Percentiles rank a stretch among this genome's conserved stretches.
Conservation (phyloP, 176 grass and related monocot species). For the barley (Hordeum vulgare) region MorexV3_pseudomolecules_assembly NC_058520.1:123816842-123817341, state of each 20-base stretch:
- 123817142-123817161: not conserved
- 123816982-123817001: not conserved
- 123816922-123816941: not conserved
- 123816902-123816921: not conserved
- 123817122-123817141: not conserved
- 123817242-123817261: not conserved
- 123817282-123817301: not conserved
- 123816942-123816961: not conserved
- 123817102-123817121: not conserved
- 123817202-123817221: not conserved
- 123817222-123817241: not conserved
- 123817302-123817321: not conserved
- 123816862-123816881: constrained; percentile 6
- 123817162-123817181: not conserved
- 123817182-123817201: not conserved
- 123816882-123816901: not conserved
- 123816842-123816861: not conserved
- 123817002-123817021: not conserved
- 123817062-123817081: constrained; percentile 23
- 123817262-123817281: not conserved
- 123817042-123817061: not conserved
- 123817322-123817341: not conserved
- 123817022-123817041: not conserved
- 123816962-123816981: not conserved
- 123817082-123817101: constrained; percentile 6